Evolutionary conservation across 2,329 filamentous ascomycete species (phyloP).

Genomic region (Epichloe baconii): DNA sequence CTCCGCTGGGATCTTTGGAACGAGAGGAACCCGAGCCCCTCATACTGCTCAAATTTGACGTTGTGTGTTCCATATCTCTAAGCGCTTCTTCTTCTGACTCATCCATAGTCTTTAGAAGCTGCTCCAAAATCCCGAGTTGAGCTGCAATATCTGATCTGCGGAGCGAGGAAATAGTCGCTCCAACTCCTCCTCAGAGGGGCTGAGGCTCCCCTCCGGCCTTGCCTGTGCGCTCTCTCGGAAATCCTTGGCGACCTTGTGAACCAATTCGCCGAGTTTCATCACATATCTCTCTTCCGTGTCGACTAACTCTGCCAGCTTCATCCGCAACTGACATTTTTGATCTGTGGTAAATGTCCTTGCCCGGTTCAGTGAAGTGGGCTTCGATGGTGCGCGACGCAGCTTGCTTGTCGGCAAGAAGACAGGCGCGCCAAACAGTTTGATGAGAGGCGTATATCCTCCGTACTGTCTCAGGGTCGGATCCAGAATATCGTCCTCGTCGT

Average conservation of each 20-base stretch:
- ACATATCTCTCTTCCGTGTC: conserved; percentile 95
- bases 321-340: conserved; percentile 72
- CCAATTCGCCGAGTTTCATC: conserved; percentile 70
- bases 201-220: conserved; percentile 47
- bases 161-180: conserved; percentile 70
- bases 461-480: conserved; percentile 57
- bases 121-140: conserved; percentile 74
- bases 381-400: conserved; percentile 74
- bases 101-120: conserved; percentile 64
- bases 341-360: conserved; percentile 65
- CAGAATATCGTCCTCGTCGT: conserved; percentile 53
- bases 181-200: conserved; percentile 59
- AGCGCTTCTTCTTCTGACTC: conserved; percentile 71
- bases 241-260: conserved; percentile 67
- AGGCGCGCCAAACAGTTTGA: conserved; percentile 70
- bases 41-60: conserved; percentile 27
- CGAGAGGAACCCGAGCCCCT: conserved; percentile 31
- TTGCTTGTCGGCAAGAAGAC: conserved; percentile 79
- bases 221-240: conserved; percentile 58
- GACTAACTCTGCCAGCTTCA: conserved; percentile 80
- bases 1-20: conserved; percentile 61
- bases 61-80: conserved; percentile 55
- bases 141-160: conserved; percentile 63
- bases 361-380: conserved; percentile 66
- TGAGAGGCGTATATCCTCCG: conserved; percentile 61